Conservation (phyloP, 2,329 filamentous ascomycete genomes). For the Colletotrichum noveboracense region DNA sequence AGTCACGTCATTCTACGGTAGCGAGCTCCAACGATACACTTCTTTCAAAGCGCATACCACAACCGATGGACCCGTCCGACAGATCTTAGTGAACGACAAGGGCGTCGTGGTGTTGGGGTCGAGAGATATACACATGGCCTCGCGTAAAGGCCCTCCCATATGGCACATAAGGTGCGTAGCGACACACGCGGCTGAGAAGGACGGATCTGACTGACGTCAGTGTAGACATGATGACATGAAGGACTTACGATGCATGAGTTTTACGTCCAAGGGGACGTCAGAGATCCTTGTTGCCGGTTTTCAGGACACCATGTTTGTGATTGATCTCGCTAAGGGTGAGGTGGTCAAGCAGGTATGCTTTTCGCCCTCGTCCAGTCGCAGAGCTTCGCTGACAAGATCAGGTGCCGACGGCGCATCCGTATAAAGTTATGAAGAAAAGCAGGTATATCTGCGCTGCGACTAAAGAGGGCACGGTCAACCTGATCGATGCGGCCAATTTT, state of each 20-base stretch:
- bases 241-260: constrained; percentile 93
- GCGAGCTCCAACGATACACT: constrained; percentile 86
- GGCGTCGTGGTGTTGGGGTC: constrained; percentile 87
- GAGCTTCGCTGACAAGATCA: constrained; percentile 41
- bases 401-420: constrained; percentile 76
- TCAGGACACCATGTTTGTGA: constrained; percentile 84
- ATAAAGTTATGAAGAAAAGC: constrained; percentile 90
- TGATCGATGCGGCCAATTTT: constrained; percentile 81
- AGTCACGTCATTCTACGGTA: constrained; percentile 86
- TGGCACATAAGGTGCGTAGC: constrained; percentile 80
- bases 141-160: constrained; percentile 79
- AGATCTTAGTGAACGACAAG: constrained; percentile 89
- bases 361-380: not conserved
- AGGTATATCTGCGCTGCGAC: constrained; percentile 94
- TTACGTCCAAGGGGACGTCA: constrained; percentile 82
- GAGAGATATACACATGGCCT: constrained; percentile 87
- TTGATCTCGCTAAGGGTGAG: constrained; percentile 73
- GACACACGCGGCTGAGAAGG: not conserved
- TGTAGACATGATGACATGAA: constrained; percentile 75
- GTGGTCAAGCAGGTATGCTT: constrained; percentile 67
- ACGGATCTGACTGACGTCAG: not conserved
- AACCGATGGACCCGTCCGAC: constrained; percentile 79
- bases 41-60: constrained; percentile 82
- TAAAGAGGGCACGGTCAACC: constrained; percentile 79
- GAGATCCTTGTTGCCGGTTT: constrained; percentile 88